Percentiles rank a stretch among this genome's conserved stretches.
These are phyloP conservation scores for Tulasnella sp. DNA, from an alignment of 768 basidiomycete genomes.

Conservation along the genomic window DNA sequence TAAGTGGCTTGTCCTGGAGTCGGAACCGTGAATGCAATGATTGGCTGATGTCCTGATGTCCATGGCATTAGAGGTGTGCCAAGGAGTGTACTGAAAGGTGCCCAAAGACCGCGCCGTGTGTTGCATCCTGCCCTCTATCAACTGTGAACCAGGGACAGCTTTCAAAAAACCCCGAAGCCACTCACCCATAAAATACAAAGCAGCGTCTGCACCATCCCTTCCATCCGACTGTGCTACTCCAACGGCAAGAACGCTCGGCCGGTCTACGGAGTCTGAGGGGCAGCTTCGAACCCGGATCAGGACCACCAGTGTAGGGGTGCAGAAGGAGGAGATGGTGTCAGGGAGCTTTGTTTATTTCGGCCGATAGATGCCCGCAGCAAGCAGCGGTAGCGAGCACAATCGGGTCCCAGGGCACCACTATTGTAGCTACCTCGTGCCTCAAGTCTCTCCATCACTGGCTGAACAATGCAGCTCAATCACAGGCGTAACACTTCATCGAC, in stretches of 20 bases:
- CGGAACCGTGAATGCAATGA: background rate
- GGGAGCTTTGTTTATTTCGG: background rate
- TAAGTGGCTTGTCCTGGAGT: slow-evolving; percentile 1
- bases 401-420: slow-evolving; percentile 7
- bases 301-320: slow-evolving; percentile 7
- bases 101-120: too few species aligned
- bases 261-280: background rate
- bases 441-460: slow-evolving; percentile 11
- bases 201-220: too few species aligned
- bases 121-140: too few species aligned
- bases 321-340: slow-evolving; percentile 10
- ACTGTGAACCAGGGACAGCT: background rate
- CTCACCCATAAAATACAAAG: too few species aligned
- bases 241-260: background rate
- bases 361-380: slow-evolving; percentile 12
- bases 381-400: slow-evolving; percentile 7
- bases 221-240: background rate
- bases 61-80: background rate
- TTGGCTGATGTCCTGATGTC: background rate
- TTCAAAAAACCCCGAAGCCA: background rate
- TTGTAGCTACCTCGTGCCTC: background rate
- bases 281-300: too few species aligned
- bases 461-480: slow-evolving; percentile 8
- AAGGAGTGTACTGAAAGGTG: background rate
- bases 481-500: too few species aligned